Percentiles rank a stretch among this genome's conserved stretches.
These are phyloP conservation scores for Diaporthe amygdali DNA, from an alignment of 2,329 filamentous ascomycete species.

Conservation along the genomic window DNA sequence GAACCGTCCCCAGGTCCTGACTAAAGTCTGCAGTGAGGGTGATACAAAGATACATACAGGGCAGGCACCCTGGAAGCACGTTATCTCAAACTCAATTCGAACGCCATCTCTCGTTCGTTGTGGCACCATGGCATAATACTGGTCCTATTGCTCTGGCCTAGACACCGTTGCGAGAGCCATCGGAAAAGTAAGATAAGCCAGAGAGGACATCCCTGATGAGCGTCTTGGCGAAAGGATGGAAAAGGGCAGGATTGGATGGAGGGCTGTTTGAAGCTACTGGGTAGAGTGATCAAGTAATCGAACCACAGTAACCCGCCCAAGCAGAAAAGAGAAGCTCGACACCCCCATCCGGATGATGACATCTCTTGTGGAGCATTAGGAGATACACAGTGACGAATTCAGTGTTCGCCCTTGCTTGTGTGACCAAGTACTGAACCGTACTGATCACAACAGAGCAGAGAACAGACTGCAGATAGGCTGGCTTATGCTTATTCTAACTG, in stretches of 20 bases:
- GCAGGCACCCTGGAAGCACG: neutral
- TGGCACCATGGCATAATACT: neutral
- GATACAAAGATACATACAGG: neutral
- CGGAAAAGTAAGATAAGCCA: neutral
- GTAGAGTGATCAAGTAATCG: neutral
- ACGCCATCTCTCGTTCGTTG: neutral
- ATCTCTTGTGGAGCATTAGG: neutral
- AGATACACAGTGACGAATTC: neutral
- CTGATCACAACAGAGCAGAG: neutral
- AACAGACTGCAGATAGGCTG: neutral
- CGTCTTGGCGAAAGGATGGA: neutral
- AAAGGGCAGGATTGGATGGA: neutral
- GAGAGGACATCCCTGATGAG: neutral
- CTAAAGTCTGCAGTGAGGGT: neutral
- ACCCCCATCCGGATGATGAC: neutral
- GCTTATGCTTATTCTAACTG: too few species aligned
- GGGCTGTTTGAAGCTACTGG: constrained; percentile 13
- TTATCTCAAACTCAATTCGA: constrained; percentile 17
- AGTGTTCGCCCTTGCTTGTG: neutral
- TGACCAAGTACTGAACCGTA: neutral
- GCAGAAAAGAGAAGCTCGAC: neutral
- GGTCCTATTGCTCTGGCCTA: neutral
- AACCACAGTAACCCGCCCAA: neutral
- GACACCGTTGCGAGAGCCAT: neutral
- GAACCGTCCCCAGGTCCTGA: neutral